Evolutionary conservation across 148 eudicot genomes (phyloP), one percentile per base, ranked within the genome.

Genomic region (Simmondsia chinensis): DNA sequence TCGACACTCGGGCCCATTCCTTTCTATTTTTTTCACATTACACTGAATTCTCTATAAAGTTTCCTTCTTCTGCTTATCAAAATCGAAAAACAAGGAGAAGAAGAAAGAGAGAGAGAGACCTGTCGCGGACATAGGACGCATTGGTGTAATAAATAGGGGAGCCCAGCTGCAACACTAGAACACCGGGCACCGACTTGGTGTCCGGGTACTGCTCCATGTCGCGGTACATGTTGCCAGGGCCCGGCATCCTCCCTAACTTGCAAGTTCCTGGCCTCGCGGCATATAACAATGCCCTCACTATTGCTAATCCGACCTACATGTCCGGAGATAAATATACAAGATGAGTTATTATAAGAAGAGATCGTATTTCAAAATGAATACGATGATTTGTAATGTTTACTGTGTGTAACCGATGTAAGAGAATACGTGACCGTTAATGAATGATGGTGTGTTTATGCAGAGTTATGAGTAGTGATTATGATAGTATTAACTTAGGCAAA

Each of bases 111-210:
- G 5, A 6, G 10, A 24, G 9, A 0, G 9, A 82, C 97, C 97
- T 85, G 56, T 89, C 97, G 55, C 71, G 69, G 2, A 85, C 33
- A 56, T 89, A 89, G 44, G 54, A 56, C 57, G 61, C 48, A 42
- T 79, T 82, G 9, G 97, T 64, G 66, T 66, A 91, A 57, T 74
- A 79, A 10, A 85, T 65, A 14, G 97, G 97, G 2, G 97, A 85
- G 32, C 95, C 94, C 14, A 91, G 60, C 48, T 91, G 68, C 50
- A 91, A 46, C 36, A 82, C 30, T 9, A 91, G 60, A 24, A 79
- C 54, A 14, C 93, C 95, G 0, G 82, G 62, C 13, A 50, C 20
- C 9, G 35, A 65, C 7, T 21, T 43, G 33, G 82, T 66, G n/a
- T 4, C 20, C 1, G 95, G 95, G 48, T 91, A 91, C 20, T 81